These are phyloP conservation scores for Fusarium pilosicola DNA, from an alignment of 2,329 filamentous ascomycete species.

Conservation along the genomic window DNA sequence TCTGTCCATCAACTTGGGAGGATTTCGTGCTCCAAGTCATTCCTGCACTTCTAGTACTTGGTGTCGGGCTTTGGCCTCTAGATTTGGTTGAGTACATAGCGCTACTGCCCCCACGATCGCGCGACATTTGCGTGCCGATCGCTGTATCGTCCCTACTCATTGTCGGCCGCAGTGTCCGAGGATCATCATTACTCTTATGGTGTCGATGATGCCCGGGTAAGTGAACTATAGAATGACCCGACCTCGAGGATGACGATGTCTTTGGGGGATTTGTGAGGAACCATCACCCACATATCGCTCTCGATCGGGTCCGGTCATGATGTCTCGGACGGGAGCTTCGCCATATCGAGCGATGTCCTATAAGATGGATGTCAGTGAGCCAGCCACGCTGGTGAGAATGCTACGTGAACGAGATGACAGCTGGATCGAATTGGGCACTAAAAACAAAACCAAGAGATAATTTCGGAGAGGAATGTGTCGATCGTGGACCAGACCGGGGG, in stretches of 20 bases:
- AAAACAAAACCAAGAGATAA: slow-evolving; percentile 19
- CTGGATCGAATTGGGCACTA: slow-evolving; percentile 5
- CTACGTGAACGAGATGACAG: neutral
- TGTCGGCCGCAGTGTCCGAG: slow-evolving; percentile 74
- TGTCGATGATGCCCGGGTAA: slow-evolving; percentile 74
- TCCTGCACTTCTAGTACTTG: slow-evolving; percentile 73
- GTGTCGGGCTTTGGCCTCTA: slow-evolving; percentile 83
- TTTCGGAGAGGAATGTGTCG: slow-evolving; percentile 26
- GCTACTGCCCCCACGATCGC: slow-evolving; percentile 62
- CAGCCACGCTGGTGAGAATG: slow-evolving; percentile 15
- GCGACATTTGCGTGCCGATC: slow-evolving; percentile 53
- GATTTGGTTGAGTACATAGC: slow-evolving; percentile 59
- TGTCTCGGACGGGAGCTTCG: slow-evolving; percentile 78
- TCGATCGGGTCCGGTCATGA: slow-evolving; percentile 74
- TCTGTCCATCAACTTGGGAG: slow-evolving; percentile 63
- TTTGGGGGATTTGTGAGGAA: slow-evolving; percentile 62
- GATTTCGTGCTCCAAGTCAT: slow-evolving; percentile 57
- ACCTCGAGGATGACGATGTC: slow-evolving; percentile 71
- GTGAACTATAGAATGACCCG: slow-evolving; percentile 70
- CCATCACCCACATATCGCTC: slow-evolving; percentile 70
- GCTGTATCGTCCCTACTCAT: slow-evolving; percentile 80
- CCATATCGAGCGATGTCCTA: slow-evolving; percentile 81
- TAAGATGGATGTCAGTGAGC: slow-evolving; percentile 37
- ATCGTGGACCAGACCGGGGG: slow-evolving; percentile 20
- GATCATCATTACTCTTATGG: slow-evolving; percentile 75